Evolutionary conservation across 495 filamentous ascomycete species (phyloP), one percentile per base, ranked within the genome.

Genomic region (Penicillium paradoxum): DNA sequence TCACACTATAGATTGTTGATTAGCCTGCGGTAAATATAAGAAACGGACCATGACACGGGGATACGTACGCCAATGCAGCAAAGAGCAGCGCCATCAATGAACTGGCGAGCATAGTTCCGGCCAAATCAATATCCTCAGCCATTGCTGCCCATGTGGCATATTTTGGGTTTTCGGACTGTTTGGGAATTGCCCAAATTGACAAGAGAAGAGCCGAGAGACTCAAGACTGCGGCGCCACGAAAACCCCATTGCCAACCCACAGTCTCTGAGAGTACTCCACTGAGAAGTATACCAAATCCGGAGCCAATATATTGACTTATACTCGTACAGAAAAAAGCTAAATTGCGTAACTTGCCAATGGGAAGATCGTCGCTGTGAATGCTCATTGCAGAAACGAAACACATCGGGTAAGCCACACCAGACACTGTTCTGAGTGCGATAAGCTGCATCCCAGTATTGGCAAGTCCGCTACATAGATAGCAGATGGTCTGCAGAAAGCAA

Each of bases 351-450:
- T 64, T 63, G 9, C 71, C 74, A n/a, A 59, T 41, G 0, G 63
- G 55, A 39, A 79, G 72, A 6, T 66, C 63, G 18, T 60, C 51
- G 0, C 73, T 73, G 27, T 81, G 74, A 24, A 83, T 67, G 45
- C 62, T 63, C 11, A 83, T 73, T 3, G 77, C 71, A 9, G 73
- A 66, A 3, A 80, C 77, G 4, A 85, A 63, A 51, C 73, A 79
- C 51, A 83, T 61, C 2, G 76, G 70, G 18, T 73, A 62, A 0
- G 79, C 73, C 17, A 82, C 49, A 17, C 81, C 80, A 24, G 73
- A 69, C 14, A 80, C 51, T 2, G 67, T 71, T 18, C 81, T 78
- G 53, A 81, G 81, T 11, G 73, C 30, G 45, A 83, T 77, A n/a
- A 85, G 59, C 52, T 83, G 68, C 14, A 57, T 49, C 0, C 72